A percentile compares a stretch with the other conserved stretches of the same genome.
Evolutionary conservation across 345 rosid genomes (phyloP).

Genomic region (sweet orange (Citrus sinensis)): DVS_A1.0 CM039163.1:41688501-41689000

Average conservation of each 20-base stretch:
- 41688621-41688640: constrained; percentile 61
- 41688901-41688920: constrained; percentile 10
- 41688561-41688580: constrained; percentile 8
- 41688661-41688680: constrained; percentile 56
- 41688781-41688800: neutral
- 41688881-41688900: neutral
- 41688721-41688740: neutral
- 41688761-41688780: no score
- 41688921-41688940: constrained; percentile 43
- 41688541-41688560: constrained; percentile 14
- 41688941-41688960: constrained; percentile 26
- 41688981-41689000: constrained; percentile 73
- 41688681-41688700: no score
- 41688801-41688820: neutral
- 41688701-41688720: no score
- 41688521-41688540: constrained; percentile 28
- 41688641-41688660: constrained; percentile 71
- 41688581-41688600: constrained; percentile 32
- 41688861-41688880: neutral
- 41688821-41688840: neutral
- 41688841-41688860: neutral
- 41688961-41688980: constrained; percentile 34
- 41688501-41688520: constrained; percentile 60
- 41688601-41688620: constrained; percentile 64
- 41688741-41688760: no score